These are phyloP conservation scores for Rhododendron simsii DNA, from an alignment of 148 eudicot species.

Conservation along the genomic window DNA sequence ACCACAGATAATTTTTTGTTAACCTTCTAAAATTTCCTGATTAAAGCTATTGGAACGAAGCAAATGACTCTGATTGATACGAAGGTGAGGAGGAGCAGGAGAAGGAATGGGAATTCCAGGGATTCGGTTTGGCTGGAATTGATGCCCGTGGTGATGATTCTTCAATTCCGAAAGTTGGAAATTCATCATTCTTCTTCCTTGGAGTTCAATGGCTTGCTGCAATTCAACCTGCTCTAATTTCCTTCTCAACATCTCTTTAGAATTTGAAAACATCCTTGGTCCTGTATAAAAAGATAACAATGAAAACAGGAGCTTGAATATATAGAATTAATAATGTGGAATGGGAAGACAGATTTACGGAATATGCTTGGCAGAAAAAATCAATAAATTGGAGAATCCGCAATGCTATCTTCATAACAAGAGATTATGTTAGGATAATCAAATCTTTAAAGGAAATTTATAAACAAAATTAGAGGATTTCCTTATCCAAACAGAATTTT, in stretches of 20 bases:
- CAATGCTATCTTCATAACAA: neutral
- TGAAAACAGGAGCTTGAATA: neutral
- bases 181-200: conserved; percentile 73
- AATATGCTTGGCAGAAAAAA: neutral
- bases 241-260: conserved; percentile 63
- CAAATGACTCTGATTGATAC: conserved; percentile 19
- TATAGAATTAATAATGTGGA: neutral
- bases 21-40: conserved; percentile 51
- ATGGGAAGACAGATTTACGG: neutral
- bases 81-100: conserved; percentile 19
- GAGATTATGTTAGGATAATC: neutral
- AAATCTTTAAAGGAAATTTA: neutral
- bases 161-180: conserved; percentile 67
- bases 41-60: conserved; percentile 21
- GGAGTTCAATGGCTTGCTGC: conserved; percentile 80
- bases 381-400: neutral
- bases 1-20: too few species aligned
- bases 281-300: conserved; percentile 30
- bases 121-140: conserved; percentile 28
- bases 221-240: conserved; percentile 69
- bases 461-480: neutral
- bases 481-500: neutral
- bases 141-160: conserved; percentile 32
- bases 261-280: conserved; percentile 53
- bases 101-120: conserved; percentile 21